Percentiles rank a stretch among this genome's conserved stretches.
Conservation (phyloP, 176 grass and related monocot species). For the Oryza coarctata region DNA sequence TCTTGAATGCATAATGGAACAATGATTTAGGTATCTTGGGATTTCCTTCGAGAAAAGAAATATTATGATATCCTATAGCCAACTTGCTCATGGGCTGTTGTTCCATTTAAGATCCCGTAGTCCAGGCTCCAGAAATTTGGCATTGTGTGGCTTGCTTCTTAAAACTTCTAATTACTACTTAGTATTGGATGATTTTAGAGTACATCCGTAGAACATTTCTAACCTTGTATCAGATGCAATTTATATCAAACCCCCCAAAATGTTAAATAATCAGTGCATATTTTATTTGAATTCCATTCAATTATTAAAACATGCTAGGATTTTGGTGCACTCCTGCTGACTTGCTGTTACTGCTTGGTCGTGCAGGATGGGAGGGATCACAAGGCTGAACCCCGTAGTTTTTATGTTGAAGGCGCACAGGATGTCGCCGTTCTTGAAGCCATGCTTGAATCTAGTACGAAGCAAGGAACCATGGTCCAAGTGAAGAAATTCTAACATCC, state of each 20-base stretch:
- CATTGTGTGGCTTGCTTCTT: background rate
- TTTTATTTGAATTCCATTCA: background rate
- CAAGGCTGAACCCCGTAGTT: slow-evolving; percentile 67
- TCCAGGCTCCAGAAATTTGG: background rate
- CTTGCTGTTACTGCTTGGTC: background rate
- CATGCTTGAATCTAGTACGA: slow-evolving; percentile 80
- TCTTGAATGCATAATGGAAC: background rate
- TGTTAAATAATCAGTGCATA: background rate
- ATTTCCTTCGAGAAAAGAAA: background rate
- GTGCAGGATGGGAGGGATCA: slow-evolving; percentile 64
- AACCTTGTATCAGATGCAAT: background rate
- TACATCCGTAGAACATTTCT: background rate
- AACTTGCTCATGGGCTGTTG: background rate
- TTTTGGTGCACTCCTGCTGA: slow-evolving; percentile 19
- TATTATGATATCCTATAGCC: background rate
- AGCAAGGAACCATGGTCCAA: slow-evolving; percentile 61
- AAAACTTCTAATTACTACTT: background rate
- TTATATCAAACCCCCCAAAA: background rate
- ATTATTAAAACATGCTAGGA: background rate
- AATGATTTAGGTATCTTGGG: background rate
- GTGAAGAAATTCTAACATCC: slow-evolving; percentile 66
- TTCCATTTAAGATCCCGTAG: slow-evolving; percentile 4
- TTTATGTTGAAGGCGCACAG: slow-evolving; percentile 70
- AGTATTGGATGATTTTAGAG: background rate
- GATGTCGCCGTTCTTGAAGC: slow-evolving; percentile 94